A percentile compares a stretch with the other conserved stretches of the same genome.
These are phyloP conservation scores for Brassica incana DNA, from an alignment of 345 rosid species.

Conservation along the genomic window DNA sequence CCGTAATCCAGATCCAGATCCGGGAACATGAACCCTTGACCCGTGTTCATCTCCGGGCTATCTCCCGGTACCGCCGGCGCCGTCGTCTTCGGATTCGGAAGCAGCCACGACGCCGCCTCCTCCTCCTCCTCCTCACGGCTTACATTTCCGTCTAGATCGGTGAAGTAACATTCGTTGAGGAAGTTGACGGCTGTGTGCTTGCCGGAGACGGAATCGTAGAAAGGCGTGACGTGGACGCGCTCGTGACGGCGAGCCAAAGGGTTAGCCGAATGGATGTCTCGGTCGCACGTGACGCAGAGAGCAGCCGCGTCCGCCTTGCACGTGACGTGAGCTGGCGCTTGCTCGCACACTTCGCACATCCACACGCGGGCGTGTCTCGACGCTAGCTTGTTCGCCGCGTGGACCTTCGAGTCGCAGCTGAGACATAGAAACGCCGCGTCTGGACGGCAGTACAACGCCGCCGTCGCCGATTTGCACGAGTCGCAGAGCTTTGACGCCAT, in stretches of 20 bases:
- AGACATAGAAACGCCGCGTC: slow-evolving; percentile 92
- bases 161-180: slow-evolving; percentile 58
- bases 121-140: slow-evolving; percentile 76
- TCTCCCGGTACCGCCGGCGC: slow-evolving; percentile 34
- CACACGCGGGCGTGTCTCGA: slow-evolving; percentile 94
- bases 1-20: slow-evolving; percentile 78
- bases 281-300: slow-evolving; percentile 91
- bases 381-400: slow-evolving; percentile 92
- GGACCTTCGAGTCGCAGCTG: slow-evolving; percentile 80
- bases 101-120: slow-evolving; percentile 93
- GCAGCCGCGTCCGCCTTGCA: slow-evolving; percentile 99
- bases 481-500: slow-evolving; percentile 94
- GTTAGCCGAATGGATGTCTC: slow-evolving; percentile 94
- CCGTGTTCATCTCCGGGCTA: slow-evolving; percentile 61
- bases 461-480: slow-evolving; percentile 92
- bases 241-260: slow-evolving; percentile 93
- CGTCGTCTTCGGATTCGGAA: slow-evolving; percentile 63
- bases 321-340: slow-evolving; percentile 93
- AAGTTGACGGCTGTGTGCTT: slow-evolving; percentile 52
- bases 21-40: slow-evolving; percentile 57
- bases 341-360: slow-evolving; percentile 96
- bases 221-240: slow-evolving; percentile 77
- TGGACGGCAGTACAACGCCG: slow-evolving; percentile 77
- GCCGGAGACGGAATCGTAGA: slow-evolving; percentile 56
- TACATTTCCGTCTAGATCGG: slow-evolving; percentile 47